Evolutionary conservation across 805 yeast genomes (phyloP).

Genomic region (Starmerella apis): DNA sequence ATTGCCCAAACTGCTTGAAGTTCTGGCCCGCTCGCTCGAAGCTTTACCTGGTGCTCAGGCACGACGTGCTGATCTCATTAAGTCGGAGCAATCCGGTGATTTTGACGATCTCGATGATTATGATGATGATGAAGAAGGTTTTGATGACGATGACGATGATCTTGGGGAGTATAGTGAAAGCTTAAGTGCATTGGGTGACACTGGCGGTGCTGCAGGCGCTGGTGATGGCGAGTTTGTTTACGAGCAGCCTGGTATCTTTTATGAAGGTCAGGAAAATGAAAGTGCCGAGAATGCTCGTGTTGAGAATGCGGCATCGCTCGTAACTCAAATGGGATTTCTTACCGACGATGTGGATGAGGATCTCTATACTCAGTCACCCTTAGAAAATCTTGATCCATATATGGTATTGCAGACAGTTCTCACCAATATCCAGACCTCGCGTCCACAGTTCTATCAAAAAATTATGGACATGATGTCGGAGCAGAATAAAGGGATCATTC

Average conservation of each 20-base stretch:
- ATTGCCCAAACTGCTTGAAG: slow-evolving; percentile 40
- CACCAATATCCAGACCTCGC: slow-evolving; percentile 39
- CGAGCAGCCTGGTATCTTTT: slow-evolving; percentile 13
- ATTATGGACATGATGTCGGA: slow-evolving; percentile 36
- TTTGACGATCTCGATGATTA: slow-evolving; percentile 30
- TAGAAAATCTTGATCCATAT: slow-evolving; percentile 68
- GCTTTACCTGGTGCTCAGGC: slow-evolving; percentile 64
- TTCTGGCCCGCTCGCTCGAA: slow-evolving; percentile 43
- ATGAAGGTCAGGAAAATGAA: slow-evolving; percentile 22
- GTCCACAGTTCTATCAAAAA: slow-evolving; percentile 40
- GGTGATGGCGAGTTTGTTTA: slow-evolving; percentile 18
- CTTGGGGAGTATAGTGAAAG: slow-evolving; percentile 28
- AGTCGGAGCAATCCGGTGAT: slow-evolving; percentile 37
- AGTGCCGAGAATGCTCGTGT: slow-evolving; percentile 15
- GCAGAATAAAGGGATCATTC: slow-evolving; percentile 33
- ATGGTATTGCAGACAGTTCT: slow-evolving; percentile 51
- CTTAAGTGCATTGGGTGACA: slow-evolving; percentile 4
- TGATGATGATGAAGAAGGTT: slow-evolving; percentile 31
- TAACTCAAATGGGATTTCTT: slow-evolving; percentile 24
- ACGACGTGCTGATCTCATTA: slow-evolving; percentile 52
- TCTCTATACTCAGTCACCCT: slow-evolving; percentile 64
- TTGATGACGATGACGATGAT: slow-evolving; percentile 26
- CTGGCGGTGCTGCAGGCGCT: neutral
- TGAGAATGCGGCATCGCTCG: neutral
- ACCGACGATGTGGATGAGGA: slow-evolving; percentile 75